These are phyloP conservation scores for Rhododendron griersonianum DNA, from an alignment of 148 eudicot genomes.

Conservation along the genomic window DNA sequence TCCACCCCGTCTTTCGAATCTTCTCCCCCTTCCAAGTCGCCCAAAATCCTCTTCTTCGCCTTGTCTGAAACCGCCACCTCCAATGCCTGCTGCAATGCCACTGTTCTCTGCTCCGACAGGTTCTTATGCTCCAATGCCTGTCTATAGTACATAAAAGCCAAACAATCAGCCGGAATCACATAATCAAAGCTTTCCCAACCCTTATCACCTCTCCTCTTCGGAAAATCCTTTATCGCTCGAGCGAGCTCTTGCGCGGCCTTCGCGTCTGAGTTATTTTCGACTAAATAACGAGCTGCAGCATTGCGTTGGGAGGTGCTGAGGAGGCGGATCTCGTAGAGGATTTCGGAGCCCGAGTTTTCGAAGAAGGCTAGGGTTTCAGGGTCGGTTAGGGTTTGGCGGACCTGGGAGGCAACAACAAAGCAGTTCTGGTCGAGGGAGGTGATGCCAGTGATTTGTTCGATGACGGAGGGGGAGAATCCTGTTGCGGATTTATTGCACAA, in stretches of 20 bases:
- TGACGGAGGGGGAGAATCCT: constrained; percentile 47
- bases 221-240: constrained; percentile 68
- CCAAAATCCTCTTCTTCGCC: constrained; percentile 33
- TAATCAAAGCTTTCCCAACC: constrained; percentile 65
- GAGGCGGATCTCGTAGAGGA: constrained; percentile 63
- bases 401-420: constrained; percentile 76
- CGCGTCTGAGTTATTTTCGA: constrained; percentile 32
- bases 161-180: constrained; percentile 56
- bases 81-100: constrained; percentile 47
- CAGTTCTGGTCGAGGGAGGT: constrained; percentile 72
- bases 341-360: constrained; percentile 54
- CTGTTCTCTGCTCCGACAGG: constrained; percentile 28
- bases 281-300: constrained; percentile 42
- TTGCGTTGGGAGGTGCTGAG: constrained; percentile 48
- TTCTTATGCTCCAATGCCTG: constrained; percentile 47
- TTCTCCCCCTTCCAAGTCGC: constrained; percentile 42
- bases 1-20: constrained; percentile 9
- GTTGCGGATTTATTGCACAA: background rate
- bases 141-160: constrained; percentile 62
- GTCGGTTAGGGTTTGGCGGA: constrained; percentile 48
- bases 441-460: constrained; percentile 79
- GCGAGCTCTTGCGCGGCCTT: constrained; percentile 60
- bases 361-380: constrained; percentile 39
- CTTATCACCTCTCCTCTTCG: constrained; percentile 42
- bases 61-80: constrained; percentile 45